Evolutionary conservation across 1,139 yeast genomes (phyloP).

Genomic region (Pichia cactophila): DNA sequence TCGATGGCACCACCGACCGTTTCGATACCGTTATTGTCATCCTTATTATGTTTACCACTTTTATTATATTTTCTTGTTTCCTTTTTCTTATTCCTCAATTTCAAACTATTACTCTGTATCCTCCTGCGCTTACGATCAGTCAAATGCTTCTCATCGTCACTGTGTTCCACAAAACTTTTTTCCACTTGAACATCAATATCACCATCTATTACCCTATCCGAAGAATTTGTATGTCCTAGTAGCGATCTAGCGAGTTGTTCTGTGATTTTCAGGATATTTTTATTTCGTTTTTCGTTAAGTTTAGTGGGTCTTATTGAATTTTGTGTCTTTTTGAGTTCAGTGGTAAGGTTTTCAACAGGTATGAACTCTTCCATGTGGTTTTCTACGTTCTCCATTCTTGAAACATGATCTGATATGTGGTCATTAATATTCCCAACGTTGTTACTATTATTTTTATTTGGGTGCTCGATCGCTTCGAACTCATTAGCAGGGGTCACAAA

Average conservation of each 20-base stretch:
- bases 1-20: constrained; percentile 37
- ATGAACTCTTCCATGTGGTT: neutral
- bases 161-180: constrained; percentile 7
- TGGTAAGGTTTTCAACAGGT: neutral
- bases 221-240: constrained; percentile 18
- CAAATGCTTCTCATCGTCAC: constrained; percentile 2
- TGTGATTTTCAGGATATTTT: constrained; percentile 11
- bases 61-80: constrained; percentile 5
- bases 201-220: neutral
- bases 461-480: constrained; percentile 5
- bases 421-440: neutral
- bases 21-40: constrained; percentile 22
- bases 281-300: constrained; percentile 1
- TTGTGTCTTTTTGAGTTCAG: neutral
- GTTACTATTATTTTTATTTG: neutral
- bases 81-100: constrained; percentile 4
- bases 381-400: neutral
- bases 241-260: constrained; percentile 15
- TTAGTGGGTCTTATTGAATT: neutral
- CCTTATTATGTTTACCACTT: constrained; percentile 9
- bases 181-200: constrained; percentile 8
- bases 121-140: constrained; percentile 1
- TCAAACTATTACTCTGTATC: constrained; percentile 7
- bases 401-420: neutral
- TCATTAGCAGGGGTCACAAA: constrained; percentile 11